phyloP scores from a whole-genome alignment of 108 stramenopile species.

The Fistulifera pelliculosa region DNA sequence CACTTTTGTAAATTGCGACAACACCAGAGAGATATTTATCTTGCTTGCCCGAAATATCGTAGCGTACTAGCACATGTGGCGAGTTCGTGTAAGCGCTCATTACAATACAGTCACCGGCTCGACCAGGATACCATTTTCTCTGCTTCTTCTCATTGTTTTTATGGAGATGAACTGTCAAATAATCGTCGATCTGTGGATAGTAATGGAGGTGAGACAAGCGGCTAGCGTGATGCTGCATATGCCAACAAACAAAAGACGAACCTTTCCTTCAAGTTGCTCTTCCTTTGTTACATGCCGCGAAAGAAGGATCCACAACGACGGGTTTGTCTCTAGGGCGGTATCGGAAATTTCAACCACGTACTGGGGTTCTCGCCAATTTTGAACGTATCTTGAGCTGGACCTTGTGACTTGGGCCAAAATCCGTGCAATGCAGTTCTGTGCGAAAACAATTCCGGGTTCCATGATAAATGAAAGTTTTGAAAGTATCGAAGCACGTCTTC shows the following conservation, averaged over 20 bases:
- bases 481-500: slow-evolving; percentile 71
- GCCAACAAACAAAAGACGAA: slow-evolving; percentile 8
- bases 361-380: slow-evolving; percentile 80
- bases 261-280: slow-evolving; percentile 64
- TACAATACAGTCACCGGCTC: slow-evolving; percentile 27
- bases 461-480: slow-evolving; percentile 56
- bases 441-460: slow-evolving; percentile 63
- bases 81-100: slow-evolving; percentile 69
- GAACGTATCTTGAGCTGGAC: slow-evolving; percentile 58
- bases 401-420: slow-evolving; percentile 40
- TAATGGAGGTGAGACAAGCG: background rate
- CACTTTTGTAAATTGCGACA: slow-evolving; percentile 63
- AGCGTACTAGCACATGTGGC: slow-evolving; percentile 63
- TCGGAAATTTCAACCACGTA: slow-evolving; percentile 50
- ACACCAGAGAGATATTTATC: slow-evolving; percentile 56
- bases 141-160: slow-evolving; percentile 32
- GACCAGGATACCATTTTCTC: slow-evolving; percentile 53
- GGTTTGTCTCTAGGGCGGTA: slow-evolving; percentile 37
- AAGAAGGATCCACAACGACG: slow-evolving; percentile 62
- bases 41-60: slow-evolving; percentile 37
- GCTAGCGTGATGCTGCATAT: background rate
- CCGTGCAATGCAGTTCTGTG: slow-evolving; percentile 38
- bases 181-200: slow-evolving; percentile 25
- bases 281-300: slow-evolving; percentile 73
- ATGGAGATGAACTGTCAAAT: slow-evolving; percentile 53